Base-by-base conservation (phyloP, 208 protist species). In the Trypanosoma brucei region DNA sequence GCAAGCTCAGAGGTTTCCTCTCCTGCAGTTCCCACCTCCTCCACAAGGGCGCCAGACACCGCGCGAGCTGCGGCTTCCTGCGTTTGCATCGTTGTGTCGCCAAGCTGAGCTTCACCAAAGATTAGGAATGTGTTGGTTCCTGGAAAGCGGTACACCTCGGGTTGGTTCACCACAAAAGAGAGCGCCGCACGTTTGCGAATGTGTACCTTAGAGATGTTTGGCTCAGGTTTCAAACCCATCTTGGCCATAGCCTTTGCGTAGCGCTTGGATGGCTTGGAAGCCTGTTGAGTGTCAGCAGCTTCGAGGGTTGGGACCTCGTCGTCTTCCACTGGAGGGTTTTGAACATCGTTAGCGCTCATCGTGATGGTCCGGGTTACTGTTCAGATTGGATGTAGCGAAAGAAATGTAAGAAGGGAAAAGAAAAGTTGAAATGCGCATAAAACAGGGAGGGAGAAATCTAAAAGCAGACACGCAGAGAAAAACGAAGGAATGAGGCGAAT, bases 51-150 rank as follows among this genome's bases (percentile, higher is more conserved):
- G 39, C 73, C 81, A 11, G 74, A 76, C n/a, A 87, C 81, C 61
- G 82, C 79, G 63, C 77, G 81, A 37, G 81, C 82, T 38, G 83
- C 83, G 34, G 84, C 82, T 69, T 91, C 78, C 77, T 91, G 76
- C 2, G 75, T 75, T 42, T 86, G 54, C 53, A 75, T 68, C 46
- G 60, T 69, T 39, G 74, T 72, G 64, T 98, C 95, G 69, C 98
- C 96, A 34, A 99, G 84, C 68, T 97, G 96, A 33, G 93, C 88
- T 78, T 99, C 97, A 68, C 98, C 98, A 69, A 99, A 98, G 83
- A 99, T 88, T 59, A 99, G 84, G 78, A 98, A 99, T 44, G 96
- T 98, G 82, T 99, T 97, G 37, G 89, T 93, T 61, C 78, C 82
- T 22, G 94, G 83, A 70, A 88, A 90, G 80, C 96, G 97, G 93